Evolutionary conservation across 352 stramenopile species (phyloP), one percentile per base, ranked within the genome.

Genomic region (Globisporangium paroecandrum): DNA sequence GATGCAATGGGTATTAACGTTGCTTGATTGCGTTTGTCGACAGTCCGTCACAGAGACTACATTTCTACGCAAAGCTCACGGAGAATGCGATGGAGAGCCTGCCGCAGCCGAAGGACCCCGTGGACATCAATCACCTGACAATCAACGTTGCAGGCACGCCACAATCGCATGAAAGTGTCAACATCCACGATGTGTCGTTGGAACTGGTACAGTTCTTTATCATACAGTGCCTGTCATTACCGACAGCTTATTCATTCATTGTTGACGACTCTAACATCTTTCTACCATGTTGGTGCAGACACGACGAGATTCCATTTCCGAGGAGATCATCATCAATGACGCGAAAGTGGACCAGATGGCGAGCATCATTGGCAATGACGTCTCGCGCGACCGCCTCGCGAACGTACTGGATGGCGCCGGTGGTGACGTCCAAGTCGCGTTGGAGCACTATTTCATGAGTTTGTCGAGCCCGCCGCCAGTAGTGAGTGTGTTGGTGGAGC

Each of bases 381-480:
- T 91, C 46, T 89, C 86, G 60, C 85, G 84, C 24, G 82, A 93
- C 66, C 73, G 75, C 1, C 77, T 96, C 7, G 80, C 78, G 6
- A 87, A 89, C 56, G 93, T 89, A 54, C 63, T 96, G 10, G 88
- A 96, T 61, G 88, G 88, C 6, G 88, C 88, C 5, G 88, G 86
- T 20, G 88, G 88, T 24, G 83, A 91, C 64, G 86, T 94, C 5
- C 88, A 96, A 69, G 78, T 94, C 15, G 88, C 88, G n/a, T 43
- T 96, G 34, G 88, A 96, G 68, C 88, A 96, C 67, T 96, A 94
- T 77, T 96, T 96, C 55, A 96, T 96, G 88, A 93, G 76, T 47
- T 60, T 91, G 32, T 90, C 83, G 12, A 81, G 65, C 6, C 34
- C 38, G n/a, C 25, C 68, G 18, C 18, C 43, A 1, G 54, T 25